phyloP scores from a whole-genome alignment of 2,329 filamentous ascomycete genomes.

The Pyrenophora graminea region DNA sequence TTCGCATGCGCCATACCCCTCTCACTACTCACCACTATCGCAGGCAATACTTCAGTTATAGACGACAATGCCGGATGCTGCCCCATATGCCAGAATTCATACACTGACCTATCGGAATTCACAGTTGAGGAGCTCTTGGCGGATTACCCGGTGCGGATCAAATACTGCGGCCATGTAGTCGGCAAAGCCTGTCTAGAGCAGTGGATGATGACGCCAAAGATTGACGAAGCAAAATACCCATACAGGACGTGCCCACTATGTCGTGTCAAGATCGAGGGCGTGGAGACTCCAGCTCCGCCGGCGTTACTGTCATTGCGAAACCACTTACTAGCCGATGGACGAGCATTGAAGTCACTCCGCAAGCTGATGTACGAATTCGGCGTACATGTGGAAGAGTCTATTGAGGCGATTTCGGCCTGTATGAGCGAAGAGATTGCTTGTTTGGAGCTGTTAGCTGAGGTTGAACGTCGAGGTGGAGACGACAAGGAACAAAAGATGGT shows the following conservation, averaged over 20 bases:
- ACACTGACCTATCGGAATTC: slow-evolving; percentile 16
- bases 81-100: slow-evolving; percentile 28
- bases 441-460: slow-evolving; percentile 12
- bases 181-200: slow-evolving; percentile 30
- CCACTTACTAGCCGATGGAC: slow-evolving; percentile 12
- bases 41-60: background rate
- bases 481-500: background rate
- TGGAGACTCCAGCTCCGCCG: slow-evolving; percentile 1
- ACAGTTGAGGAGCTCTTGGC: slow-evolving; percentile 17
- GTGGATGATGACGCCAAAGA: slow-evolving; percentile 30
- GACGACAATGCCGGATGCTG: slow-evolving; percentile 19
- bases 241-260: slow-evolving; percentile 29
- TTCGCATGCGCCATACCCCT: slow-evolving; percentile 30
- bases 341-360: slow-evolving; percentile 5
- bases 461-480: background rate
- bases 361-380: slow-evolving; percentile 14
- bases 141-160: slow-evolving; percentile 33
- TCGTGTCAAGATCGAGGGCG: slow-evolving; percentile 22
- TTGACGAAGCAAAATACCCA: slow-evolving; percentile 26
- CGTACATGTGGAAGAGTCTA: slow-evolving; percentile 17
- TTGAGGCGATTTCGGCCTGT: slow-evolving; percentile 11
- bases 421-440: slow-evolving; percentile 30
- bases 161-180: slow-evolving; percentile 31
- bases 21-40: slow-evolving; percentile 1
- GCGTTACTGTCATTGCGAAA: background rate